phyloP scores from a whole-genome alignment of 306 rosid genomes.

The Lathyrus tuberosus region DNA sequence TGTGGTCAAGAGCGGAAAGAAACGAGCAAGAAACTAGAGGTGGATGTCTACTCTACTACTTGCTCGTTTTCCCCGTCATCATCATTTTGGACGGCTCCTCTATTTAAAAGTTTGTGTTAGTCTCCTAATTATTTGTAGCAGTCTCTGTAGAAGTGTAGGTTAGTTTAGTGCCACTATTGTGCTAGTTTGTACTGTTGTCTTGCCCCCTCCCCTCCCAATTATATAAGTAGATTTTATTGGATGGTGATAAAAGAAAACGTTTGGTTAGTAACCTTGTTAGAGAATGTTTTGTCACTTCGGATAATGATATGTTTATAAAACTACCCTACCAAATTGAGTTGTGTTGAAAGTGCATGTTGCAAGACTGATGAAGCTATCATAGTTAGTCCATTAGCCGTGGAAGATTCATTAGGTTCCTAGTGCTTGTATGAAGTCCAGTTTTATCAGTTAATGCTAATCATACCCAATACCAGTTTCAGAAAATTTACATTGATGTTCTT shows the following conservation, averaged over 20 bases:
- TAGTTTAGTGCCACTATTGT: conserved; percentile 48
- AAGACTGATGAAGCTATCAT: not conserved
- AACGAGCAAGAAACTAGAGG: conserved; percentile 62
- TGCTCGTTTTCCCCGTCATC: not conserved
- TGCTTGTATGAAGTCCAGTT: not conserved
- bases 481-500: not conserved
- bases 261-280: conserved; percentile 38
- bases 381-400: not conserved
- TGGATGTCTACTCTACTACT: conserved; percentile 23
- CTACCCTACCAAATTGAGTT: not conserved
- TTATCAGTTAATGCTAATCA: not conserved
- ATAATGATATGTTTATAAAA: conserved; percentile 17
- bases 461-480: not conserved
- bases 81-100: conserved; percentile 32
- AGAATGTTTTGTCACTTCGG: conserved; percentile 32
- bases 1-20: conserved; percentile 66
- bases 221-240: conserved; percentile 50
- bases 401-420: not conserved
- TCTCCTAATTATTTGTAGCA: conserved; percentile 46
- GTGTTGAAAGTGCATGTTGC: not conserved
- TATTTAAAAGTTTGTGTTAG: conserved; percentile 38
- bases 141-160: conserved; percentile 45
- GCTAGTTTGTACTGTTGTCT: conserved; percentile 30
- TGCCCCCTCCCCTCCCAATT: conserved; percentile 19
- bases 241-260: conserved; percentile 39